Base-by-base conservation (phyloP, 441 rosid species). In the Adansonia madagascariensis region DNA sequence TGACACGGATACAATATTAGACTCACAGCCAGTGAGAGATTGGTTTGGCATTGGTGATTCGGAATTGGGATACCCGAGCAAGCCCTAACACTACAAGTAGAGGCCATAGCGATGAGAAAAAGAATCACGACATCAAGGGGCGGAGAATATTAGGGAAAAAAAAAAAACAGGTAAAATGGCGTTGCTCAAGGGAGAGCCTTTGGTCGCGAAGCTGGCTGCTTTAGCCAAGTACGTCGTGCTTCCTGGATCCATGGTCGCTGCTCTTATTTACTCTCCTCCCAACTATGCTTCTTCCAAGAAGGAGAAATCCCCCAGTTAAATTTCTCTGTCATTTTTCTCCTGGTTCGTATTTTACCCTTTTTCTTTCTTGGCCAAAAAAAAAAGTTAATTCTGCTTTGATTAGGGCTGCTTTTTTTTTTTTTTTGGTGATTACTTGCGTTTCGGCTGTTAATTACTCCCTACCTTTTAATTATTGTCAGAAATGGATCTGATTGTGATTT, bases 211-310 rank as follows among this genome's bases (percentile, higher is more conserved):
- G 82, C 83, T 87, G 61, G 91, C 92, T 3, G 79, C 61, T 55
- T 50, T 85, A 27, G 88, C 90, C 15, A 77, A 76, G 83, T 86
- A 76, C 82, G 89, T 15, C 3, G 83, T 89, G 64, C 75, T 87
- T 10, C 90, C 94, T 0, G 92, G 81, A 4, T 81, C 89, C 68
- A 89, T 90, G 91, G 68, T 76, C 18, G 92, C 89, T 35, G 87
- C 91, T 67, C 76, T 89, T 20, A 1, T 87, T 74, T 86, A 88
- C 79, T 90, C 91, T 10, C 94, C 94, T 20, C 92, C 94, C 20
- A 81, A 82, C 41, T 90, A 83, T 72, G 78, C 77, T 4, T 76
- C 78, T 55, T 77, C 84, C 77, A 81, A 82, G 77, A 61, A 65
- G 63, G 52, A 64, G 9, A 76, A 82, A 71, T 75, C 89, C 71